These are phyloP conservation scores for Kwoniella pini DNA, from an alignment of 768 basidiomycete species.

Conservation along the genomic window DNA sequence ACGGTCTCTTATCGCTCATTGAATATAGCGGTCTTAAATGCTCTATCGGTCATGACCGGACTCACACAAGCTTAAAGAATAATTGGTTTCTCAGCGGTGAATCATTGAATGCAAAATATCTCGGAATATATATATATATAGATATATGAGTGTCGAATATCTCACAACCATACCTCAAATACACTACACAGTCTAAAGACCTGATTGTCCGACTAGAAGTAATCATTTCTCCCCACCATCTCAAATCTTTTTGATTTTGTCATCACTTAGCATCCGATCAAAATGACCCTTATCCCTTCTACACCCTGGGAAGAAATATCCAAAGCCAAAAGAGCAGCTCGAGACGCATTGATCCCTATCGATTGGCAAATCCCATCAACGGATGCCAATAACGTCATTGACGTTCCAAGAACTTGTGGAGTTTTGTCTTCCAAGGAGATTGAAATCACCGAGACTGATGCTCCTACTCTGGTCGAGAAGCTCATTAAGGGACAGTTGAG, in stretches of 20 bases:
- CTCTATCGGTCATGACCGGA: no score
- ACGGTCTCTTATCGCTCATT: no score
- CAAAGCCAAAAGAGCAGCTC: constrained; percentile 21
- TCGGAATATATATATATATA: no score
- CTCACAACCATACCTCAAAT: no score
- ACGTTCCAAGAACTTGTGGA: constrained; percentile 38
- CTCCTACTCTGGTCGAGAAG: constrained; percentile 23
- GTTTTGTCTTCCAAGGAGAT: constrained; percentile 30
- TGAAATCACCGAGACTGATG: constrained; percentile 38
- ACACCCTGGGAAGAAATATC: constrained; percentile 25
- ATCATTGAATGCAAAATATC: no score
- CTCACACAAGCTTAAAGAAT: no score
- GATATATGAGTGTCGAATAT: no score
- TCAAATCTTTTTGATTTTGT: not conserved
- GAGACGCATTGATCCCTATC: constrained; percentile 34
- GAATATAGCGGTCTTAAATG: no score
- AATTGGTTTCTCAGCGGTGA: no score
- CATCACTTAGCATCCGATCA: not conserved
- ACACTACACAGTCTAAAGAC: no score
- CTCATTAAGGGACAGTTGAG: constrained; percentile 25
- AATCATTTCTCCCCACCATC: no score
- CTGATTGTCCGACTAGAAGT: no score
- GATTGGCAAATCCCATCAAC: constrained; percentile 31
- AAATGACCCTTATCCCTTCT: constrained; percentile 11
- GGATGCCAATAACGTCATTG: constrained; percentile 26